Base-by-base conservation (phyloP, 208 protist genomes). In the Novymonas esmeraldas region DNA sequence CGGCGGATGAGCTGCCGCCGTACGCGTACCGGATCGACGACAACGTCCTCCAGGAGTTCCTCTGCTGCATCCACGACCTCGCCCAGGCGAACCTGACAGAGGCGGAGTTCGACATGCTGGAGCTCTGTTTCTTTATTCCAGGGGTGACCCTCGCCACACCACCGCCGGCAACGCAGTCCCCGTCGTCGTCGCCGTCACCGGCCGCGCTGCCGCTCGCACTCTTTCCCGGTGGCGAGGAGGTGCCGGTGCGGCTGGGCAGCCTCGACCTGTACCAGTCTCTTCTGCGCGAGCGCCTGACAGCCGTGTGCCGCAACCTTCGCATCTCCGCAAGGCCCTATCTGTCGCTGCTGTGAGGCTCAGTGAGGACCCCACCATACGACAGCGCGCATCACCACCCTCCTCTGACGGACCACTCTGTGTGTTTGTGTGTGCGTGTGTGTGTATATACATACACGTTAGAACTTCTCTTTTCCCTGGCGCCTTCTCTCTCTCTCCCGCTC, bases 91-190 rank as follows among this genome's bases (percentile, higher is more conserved):
- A 65, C 28, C 74, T 85, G 64, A 81, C 69, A 13, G 78, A 84
- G 14, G 66, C 61, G 16, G 84, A 86, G 55, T 83, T 90, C 62
- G 72, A 86, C 41, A 70, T 56, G 13, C 38, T 82, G 56, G 68
- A 64, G 14, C 61, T 90, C 36, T 70, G 63, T 4, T 90, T 84
- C 64, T 76, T 78, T 44, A 73, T 90, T 13, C 84, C 84, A 46
- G 84, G 84, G 14, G 74, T 90, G 33, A 66, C 73, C 22, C 34
- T 71, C n/a, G 46, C 36, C 18, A 64, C 36, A 39, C 20, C 56
- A 11, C 6, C 13, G 33, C 24, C 2, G 18, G 28, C 33, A 20
- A 9, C 61, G 44, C 13, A 22, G 33, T 2, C n/a, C 16, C 34
- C 28, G 36, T 36, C 48, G 29, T 33, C 44, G 28, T 20, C 44